Evolutionary conservation across 768 basidiomycete genomes (phyloP).

Genomic region (Phylloporus rhodoxanthus): DNA sequence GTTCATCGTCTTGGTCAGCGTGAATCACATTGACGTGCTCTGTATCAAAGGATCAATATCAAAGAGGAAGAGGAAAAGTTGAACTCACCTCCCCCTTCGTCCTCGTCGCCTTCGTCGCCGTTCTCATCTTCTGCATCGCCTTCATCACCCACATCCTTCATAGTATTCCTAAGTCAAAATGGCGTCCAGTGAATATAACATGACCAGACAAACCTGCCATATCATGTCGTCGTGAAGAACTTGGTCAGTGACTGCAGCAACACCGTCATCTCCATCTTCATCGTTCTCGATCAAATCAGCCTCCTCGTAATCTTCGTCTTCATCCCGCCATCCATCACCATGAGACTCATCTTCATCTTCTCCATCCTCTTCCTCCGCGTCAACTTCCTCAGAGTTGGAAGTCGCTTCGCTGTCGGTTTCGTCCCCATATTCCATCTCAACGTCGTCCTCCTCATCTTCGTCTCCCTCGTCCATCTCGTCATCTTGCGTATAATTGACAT

Average conservation of each 20-base stretch:
- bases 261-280: conserved; percentile 43
- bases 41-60: conserved; percentile 16
- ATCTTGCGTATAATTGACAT: conserved; percentile 57
- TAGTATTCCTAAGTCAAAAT: conserved; percentile 7
- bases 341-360: conserved; percentile 47
- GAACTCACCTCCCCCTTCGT: conserved; percentile 20
- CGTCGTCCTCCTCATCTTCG: conserved; percentile 77
- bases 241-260: conserved; percentile 46
- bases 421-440: conserved; percentile 84
- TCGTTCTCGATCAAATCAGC: conserved; percentile 59
- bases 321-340: conserved; percentile 50
- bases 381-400: conserved; percentile 67
- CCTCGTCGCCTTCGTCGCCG: conserved; percentile 47
- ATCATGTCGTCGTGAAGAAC: conserved; percentile 48
- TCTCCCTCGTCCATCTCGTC: conserved; percentile 80
- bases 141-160: conserved; percentile 51
- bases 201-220: conserved; percentile 44
- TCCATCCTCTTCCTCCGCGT: conserved; percentile 57
- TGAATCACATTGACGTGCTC: conserved; percentile 56
- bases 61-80: background rate
- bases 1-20: conserved; percentile 56
- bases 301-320: conserved; percentile 51
- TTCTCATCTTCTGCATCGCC: conserved; percentile 56
- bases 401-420: conserved; percentile 80
- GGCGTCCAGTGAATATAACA: background rate